phyloP scores from a whole-genome alignment of 192 early-diverging fungal genomes.

The Coemansia sp. region DNA sequence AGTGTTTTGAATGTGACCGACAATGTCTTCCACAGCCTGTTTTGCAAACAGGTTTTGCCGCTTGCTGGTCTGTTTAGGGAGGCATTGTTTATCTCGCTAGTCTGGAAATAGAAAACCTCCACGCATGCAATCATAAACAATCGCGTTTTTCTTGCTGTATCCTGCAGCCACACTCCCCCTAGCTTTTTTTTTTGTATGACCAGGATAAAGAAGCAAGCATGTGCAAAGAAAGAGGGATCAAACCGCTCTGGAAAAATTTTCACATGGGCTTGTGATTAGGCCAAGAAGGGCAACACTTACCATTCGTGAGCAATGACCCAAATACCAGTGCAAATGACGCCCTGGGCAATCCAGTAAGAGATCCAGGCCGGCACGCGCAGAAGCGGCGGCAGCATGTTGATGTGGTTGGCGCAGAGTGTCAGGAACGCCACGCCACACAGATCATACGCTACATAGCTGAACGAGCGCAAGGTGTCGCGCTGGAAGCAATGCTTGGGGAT shows the following conservation, averaged over 20 bases:
- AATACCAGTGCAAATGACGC: constrained; percentile 80
- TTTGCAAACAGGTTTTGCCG: neutral
- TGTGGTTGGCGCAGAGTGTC: constrained; percentile 67
- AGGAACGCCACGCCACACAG: constrained; percentile 64
- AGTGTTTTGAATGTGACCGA: neutral
- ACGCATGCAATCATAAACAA: neutral
- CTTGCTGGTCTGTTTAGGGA: neutral
- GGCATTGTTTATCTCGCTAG: neutral
- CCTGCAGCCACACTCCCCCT: too few species aligned
- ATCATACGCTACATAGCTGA: constrained; percentile 79
- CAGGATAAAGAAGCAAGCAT: too few species aligned
- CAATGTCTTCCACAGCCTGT: neutral
- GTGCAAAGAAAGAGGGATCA: neutral
- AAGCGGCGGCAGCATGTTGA: constrained; percentile 56
- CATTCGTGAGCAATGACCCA: constrained; percentile 94
- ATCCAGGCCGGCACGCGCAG: constrained; percentile 69
- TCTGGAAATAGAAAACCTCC: constrained; percentile 1
- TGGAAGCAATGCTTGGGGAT: constrained; percentile 94
- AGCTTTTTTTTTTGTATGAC: too few species aligned
- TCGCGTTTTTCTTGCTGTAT: too few species aligned
- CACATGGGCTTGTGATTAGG: neutral
- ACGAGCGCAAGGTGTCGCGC: constrained; percentile 74
- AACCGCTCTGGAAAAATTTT: neutral
- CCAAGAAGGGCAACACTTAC: constrained; percentile 16
- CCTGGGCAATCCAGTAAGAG: constrained; percentile 80